Evolutionary conservation across 208 protist species (phyloP).

Genomic region (Trypanosoma mega): DNA sequence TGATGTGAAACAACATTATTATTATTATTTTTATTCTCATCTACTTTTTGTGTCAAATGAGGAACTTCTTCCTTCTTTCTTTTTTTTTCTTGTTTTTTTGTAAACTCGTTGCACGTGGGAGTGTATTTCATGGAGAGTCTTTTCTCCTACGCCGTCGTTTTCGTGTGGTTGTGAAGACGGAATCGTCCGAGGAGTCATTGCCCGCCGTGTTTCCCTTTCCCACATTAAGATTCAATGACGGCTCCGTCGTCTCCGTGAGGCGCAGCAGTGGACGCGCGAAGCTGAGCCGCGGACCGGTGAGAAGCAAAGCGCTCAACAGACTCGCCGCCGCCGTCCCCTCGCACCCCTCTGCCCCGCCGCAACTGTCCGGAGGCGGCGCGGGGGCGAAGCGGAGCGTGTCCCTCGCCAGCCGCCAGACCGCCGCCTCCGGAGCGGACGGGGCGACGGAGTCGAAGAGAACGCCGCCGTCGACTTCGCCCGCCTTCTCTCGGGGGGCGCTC

Average conservation of each 20-base stretch:
- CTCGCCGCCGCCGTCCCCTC: not conserved
- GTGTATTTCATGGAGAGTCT: too few relatives aligned
- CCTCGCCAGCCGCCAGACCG: constrained; percentile 9
- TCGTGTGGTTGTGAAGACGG: not conserved
- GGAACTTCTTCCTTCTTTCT: not conserved
- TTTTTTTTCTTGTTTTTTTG: not conserved
- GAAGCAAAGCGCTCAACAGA: constrained; percentile 10
- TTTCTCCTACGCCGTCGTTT: not conserved
- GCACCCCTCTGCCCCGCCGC: not conserved
- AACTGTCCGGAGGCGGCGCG: not conserved
- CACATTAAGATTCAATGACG: constrained; percentile 22
- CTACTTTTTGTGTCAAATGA: not conserved
- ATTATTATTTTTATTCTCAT: not conserved
- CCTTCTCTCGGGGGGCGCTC: not conserved
- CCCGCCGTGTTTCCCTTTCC: constrained; percentile 1
- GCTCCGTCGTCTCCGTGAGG: not conserved
- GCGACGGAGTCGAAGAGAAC: constrained; percentile 24
- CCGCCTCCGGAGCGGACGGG: not conserved
- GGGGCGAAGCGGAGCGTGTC: not conserved
- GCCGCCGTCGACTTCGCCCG: not conserved
- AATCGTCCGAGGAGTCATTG: not conserved
- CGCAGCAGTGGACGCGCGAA: constrained; percentile 19
- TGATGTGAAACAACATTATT: not conserved
- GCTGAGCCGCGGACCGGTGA: constrained; percentile 13
- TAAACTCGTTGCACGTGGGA: too few relatives aligned